phyloP scores from a whole-genome alignment of 1,284 basidiomycete genomes.

The Exsudoporus floridanus region DNA sequence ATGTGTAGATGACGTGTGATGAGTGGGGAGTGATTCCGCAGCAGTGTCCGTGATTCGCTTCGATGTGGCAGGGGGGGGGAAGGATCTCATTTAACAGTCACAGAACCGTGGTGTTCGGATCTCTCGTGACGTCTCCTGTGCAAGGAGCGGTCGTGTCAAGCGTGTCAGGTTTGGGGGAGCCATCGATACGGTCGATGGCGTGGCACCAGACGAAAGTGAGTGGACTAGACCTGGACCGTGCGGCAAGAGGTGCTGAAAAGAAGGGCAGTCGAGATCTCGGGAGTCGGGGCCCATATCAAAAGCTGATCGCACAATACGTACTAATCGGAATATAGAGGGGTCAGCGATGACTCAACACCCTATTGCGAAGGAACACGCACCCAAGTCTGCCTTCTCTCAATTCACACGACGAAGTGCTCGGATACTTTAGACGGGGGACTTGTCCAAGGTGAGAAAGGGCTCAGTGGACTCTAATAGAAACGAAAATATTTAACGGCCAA shows the following conservation, averaged over 20 bases:
- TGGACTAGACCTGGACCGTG: neutral
- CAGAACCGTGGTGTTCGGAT: neutral
- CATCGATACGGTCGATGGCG: neutral
- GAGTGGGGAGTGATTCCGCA: neutral
- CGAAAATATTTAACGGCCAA: neutral
- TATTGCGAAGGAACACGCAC: neutral
- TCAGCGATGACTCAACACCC: neutral
- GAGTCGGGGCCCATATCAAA: neutral
- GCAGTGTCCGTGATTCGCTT: neutral
- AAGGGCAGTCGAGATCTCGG: neutral
- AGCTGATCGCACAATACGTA: neutral
- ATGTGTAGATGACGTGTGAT: neutral
- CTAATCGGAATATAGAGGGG: neutral
- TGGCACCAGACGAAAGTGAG: neutral
- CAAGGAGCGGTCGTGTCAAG: neutral
- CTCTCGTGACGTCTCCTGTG: neutral
- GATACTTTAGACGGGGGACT: neutral
- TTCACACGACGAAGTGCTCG: conserved; percentile 9
- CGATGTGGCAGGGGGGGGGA: neutral
- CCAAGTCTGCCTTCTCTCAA: neutral
- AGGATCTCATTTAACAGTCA: neutral
- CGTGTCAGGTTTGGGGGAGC: neutral
- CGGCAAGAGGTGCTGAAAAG: neutral
- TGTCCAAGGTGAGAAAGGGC: neutral
- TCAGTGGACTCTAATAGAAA: neutral